These are phyloP conservation scores for Colletotrichum sojae DNA, from an alignment of 2,329 filamentous ascomycete genomes.

Conservation along the genomic window DNA sequence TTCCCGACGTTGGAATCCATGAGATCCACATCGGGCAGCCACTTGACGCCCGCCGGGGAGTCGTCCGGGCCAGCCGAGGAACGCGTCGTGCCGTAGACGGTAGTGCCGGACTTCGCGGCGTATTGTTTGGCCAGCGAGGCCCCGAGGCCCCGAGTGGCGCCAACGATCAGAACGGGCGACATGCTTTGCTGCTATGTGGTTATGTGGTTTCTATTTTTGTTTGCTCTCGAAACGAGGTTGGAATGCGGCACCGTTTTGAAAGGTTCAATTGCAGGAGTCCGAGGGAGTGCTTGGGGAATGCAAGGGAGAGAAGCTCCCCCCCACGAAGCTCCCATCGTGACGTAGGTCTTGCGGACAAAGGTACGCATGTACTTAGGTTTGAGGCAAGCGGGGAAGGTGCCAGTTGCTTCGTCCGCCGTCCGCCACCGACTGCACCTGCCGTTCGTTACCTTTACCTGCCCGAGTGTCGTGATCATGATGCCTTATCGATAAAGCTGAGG, in stretches of 20 bases:
- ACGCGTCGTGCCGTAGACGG: conserved; percentile 73
- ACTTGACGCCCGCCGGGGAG: conserved; percentile 62
- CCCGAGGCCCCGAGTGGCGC: conserved; percentile 78
- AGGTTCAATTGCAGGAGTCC: conserved; percentile 3
- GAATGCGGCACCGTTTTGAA: conserved; percentile 34
- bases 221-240: conserved; percentile 30
- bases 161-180: conserved; percentile 72
- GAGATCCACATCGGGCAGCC: conserved; percentile 73
- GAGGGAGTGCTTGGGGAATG: conserved; percentile 22
- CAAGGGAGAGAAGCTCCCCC: conserved; percentile 14
- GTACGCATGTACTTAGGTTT: neutral
- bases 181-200: conserved; percentile 48
- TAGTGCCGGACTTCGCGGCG: conserved; percentile 58
- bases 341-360: neutral
- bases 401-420: no score
- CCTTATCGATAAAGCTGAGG: conserved; percentile 40
- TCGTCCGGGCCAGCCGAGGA: conserved; percentile 59
- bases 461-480: conserved; percentile 10
- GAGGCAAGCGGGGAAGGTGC: neutral
- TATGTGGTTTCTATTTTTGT: conserved; percentile 15
- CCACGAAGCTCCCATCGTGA: conserved; percentile 17
- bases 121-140: conserved; percentile 73
- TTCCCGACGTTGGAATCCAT: conserved; percentile 62
- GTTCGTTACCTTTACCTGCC: no score
- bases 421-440: no score